Percentiles rank a stretch among this genome's conserved stretches.
These are phyloP conservation scores for Neophaeococcomyces mojaviensis DNA, from an alignment of 2,329 filamentous ascomycete species.

Conservation along the genomic window DNA sequence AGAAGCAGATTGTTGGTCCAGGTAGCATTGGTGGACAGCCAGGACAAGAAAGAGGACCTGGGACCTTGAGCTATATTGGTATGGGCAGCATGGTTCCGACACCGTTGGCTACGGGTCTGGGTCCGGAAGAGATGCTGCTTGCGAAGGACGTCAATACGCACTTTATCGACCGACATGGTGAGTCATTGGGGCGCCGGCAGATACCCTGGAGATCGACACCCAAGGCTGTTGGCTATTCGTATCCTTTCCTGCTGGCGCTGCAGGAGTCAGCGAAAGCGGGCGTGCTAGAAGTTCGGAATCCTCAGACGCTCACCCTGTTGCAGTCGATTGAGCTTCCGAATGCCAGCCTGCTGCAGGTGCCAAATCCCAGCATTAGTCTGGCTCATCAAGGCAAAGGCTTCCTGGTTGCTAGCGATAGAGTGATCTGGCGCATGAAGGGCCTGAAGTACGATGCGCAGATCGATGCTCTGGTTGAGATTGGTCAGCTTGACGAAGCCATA, in stretches of 20 bases:
- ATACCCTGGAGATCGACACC: constrained; percentile 88
- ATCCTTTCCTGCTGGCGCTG: constrained; percentile 85
- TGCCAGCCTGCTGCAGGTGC: constrained; percentile 79
- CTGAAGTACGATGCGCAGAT: constrained; percentile 87
- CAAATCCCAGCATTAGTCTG: constrained; percentile 86
- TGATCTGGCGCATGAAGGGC: constrained; percentile 92
- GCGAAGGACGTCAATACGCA: constrained; percentile 96
- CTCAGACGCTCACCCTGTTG: constrained; percentile 79
- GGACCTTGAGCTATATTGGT: constrained; percentile 94
- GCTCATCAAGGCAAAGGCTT: constrained; percentile 95
- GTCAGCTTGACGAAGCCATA: constrained; percentile 80
- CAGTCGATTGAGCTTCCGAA: constrained; percentile 77
- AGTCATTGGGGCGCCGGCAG: constrained; percentile 72
- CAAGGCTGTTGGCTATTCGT: constrained; percentile 89
- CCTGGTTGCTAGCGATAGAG: constrained; percentile 81
- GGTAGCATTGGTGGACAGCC: constrained; percentile 61
- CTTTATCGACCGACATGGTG: constrained; percentile 79
- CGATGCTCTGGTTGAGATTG: constrained; percentile 66
- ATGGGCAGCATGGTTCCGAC: constrained; percentile 86
- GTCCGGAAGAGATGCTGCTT: constrained; percentile 78
- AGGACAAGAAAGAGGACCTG: constrained; percentile 62
- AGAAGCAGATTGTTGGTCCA: constrained; percentile 72
- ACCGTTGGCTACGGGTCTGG: constrained; percentile 74
- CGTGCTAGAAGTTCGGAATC: constrained; percentile 81
- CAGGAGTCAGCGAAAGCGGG: constrained; percentile 71